Percentiles rank a stretch among this genome's conserved stretches.
Conservation (phyloP, 805 yeast genomes). For the Starmerella vaccinii region DNA sequence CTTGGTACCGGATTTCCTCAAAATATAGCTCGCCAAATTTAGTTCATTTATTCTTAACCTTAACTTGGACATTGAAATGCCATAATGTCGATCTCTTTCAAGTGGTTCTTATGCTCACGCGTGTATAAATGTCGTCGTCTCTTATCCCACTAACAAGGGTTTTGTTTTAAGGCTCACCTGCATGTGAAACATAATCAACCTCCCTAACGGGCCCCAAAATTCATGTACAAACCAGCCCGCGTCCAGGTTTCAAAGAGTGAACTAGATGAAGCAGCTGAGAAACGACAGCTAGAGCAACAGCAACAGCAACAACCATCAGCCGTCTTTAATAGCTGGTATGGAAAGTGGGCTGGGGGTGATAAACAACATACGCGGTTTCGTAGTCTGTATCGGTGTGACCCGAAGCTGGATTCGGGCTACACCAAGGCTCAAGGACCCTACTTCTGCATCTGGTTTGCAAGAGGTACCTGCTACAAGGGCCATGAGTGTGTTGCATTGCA, state of each 20-base stretch:
- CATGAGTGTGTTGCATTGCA: conserved; percentile 67
- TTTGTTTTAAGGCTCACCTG: too few species aligned
- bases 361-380: conserved; percentile 32
- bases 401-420: conserved; percentile 58
- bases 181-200: neutral
- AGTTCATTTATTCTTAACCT: neutral
- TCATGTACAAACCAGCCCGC: conserved; percentile 15
- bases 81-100: neutral
- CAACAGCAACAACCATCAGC: conserved; percentile 52
- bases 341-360: conserved; percentile 79
- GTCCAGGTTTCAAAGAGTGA: conserved; percentile 15
- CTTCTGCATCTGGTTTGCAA: conserved; percentile 76
- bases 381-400: conserved; percentile 50
- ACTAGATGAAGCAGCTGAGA: neutral
- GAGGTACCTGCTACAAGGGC: conserved; percentile 80
- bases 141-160: too few species aligned
- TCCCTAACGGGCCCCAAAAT: too few species aligned
- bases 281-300: neutral
- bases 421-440: conserved; percentile 44
- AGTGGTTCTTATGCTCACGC: too few species aligned
- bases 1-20: neutral
- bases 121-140: too few species aligned
- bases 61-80: too few species aligned
- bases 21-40: neutral
- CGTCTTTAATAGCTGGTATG: conserved; percentile 77